phyloP scores from a whole-genome alignment of 257 asterid genomes.

The Prunella vulgaris region DNA sequence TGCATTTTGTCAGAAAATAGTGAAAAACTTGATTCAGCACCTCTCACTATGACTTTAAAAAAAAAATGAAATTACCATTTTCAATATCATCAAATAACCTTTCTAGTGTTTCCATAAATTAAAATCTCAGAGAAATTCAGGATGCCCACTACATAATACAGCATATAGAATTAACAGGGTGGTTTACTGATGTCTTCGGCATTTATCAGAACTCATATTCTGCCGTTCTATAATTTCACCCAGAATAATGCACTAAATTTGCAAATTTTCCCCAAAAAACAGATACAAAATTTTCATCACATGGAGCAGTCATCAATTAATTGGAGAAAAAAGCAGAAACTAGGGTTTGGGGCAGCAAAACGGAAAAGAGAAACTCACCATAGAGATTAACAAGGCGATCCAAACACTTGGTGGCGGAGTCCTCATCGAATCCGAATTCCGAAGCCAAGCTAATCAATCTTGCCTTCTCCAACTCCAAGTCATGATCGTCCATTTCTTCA shows the following conservation, averaged over 20 bases:
- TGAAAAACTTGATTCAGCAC: neutral
- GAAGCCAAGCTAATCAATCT: conserved; percentile 75
- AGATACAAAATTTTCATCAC: neutral
- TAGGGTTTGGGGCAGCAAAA: conserved; percentile 13
- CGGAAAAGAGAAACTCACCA: conserved; percentile 40
- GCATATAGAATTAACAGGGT: neutral
- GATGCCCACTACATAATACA: neutral
- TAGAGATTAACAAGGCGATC: conserved; percentile 70
- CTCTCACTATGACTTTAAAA: neutral
- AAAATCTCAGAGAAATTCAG: neutral
- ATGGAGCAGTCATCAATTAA: neutral
- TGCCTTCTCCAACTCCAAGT: conserved; percentile 70
- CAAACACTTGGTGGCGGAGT: conserved; percentile 55
- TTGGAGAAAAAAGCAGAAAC: neutral
- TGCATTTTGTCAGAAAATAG: neutral
- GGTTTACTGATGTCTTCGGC: neutral
- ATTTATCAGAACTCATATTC: conserved; percentile 11
- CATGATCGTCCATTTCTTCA: conserved; percentile 41
- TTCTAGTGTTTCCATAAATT: neutral
- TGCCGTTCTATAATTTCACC: neutral
- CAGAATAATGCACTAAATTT: neutral
- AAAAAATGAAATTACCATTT: neutral
- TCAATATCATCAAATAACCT: neutral
- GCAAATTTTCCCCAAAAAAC: neutral
- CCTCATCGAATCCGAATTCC: conserved; percentile 78